These are phyloP conservation scores for Closterium sp. DNA, from an alignment of 139 green algal species.

Conservation along the genomic window DNA sequence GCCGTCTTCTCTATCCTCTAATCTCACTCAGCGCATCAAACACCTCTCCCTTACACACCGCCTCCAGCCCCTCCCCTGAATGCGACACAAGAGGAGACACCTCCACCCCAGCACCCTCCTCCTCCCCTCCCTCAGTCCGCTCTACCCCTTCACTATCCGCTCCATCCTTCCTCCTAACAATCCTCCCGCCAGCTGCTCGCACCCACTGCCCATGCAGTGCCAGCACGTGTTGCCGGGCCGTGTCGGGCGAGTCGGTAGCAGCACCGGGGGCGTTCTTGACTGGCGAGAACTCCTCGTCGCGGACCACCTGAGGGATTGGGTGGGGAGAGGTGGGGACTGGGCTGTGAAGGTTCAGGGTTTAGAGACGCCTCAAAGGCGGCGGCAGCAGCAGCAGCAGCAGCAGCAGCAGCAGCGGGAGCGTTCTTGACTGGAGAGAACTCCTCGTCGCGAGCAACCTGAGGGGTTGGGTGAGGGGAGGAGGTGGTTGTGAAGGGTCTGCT, in stretches of 20 bases:
- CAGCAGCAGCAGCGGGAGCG: conserved; percentile 63
- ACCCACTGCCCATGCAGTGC: conserved; percentile 64
- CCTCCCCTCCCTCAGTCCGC: neutral
- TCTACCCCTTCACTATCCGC: neutral
- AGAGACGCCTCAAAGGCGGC: no score
- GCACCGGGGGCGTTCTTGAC: conserved; percentile 86
- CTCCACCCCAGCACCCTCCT: neutral
- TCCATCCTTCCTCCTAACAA: neutral
- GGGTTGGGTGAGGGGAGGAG: conserved; percentile 2
- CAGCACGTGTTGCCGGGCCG: conserved; percentile 72
- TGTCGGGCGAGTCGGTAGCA: conserved; percentile 77
- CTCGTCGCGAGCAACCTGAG: conserved; percentile 64
- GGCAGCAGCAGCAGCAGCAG: no score
- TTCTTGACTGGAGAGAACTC: conserved; percentile 94
- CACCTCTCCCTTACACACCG: neutral
- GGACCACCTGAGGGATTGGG: conserved; percentile 57
- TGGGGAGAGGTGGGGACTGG: neutral
- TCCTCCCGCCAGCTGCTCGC: conserved; percentile 11
- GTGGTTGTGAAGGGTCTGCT: no score
- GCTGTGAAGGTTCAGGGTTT: no score
- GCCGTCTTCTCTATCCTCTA: neutral
- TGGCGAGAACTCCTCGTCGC: conserved; percentile 78
- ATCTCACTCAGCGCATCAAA: neutral
- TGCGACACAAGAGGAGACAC: neutral
- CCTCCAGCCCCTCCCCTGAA: neutral